phyloP scores from a whole-genome alignment of 306 rosid species.

The Citrullus amarus region DNA sequence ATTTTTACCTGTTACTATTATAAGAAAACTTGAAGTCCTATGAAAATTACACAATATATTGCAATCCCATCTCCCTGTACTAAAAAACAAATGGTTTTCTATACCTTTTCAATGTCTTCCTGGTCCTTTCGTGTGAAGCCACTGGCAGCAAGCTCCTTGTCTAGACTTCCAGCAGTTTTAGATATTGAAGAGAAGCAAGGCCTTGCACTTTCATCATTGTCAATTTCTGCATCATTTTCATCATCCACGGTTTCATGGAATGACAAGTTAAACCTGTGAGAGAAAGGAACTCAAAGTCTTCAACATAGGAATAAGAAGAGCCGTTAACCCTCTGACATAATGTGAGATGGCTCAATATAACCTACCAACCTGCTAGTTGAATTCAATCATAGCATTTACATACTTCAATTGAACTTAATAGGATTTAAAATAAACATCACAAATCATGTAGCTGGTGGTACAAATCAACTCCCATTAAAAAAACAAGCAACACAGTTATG shows the following conservation, averaged over 20 bases:
- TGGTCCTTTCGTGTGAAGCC: constrained; percentile 76
- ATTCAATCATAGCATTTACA: background rate
- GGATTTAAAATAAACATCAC: background rate
- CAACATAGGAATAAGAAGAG: background rate
- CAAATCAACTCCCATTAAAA: background rate
- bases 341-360: background rate
- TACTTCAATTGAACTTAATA: background rate
- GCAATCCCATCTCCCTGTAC: background rate
- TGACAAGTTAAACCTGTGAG: constrained; percentile 55
- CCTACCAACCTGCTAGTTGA: background rate
- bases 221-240: constrained; percentile 33
- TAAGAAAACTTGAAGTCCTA: background rate
- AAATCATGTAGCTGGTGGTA: background rate
- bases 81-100: background rate
- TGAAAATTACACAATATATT: background rate
- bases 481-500: background rate
- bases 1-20: background rate
- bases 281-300: constrained; percentile 3
- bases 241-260: constrained; percentile 52
- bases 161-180: constrained; percentile 51
- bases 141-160: constrained; percentile 89
- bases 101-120: constrained; percentile 66
- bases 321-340: background rate
- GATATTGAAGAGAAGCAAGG: constrained; percentile 53
- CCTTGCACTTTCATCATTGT: constrained; percentile 39